Base-by-base conservation (phyloP, 116 monocot species). In the Iris pallida region DNA sequence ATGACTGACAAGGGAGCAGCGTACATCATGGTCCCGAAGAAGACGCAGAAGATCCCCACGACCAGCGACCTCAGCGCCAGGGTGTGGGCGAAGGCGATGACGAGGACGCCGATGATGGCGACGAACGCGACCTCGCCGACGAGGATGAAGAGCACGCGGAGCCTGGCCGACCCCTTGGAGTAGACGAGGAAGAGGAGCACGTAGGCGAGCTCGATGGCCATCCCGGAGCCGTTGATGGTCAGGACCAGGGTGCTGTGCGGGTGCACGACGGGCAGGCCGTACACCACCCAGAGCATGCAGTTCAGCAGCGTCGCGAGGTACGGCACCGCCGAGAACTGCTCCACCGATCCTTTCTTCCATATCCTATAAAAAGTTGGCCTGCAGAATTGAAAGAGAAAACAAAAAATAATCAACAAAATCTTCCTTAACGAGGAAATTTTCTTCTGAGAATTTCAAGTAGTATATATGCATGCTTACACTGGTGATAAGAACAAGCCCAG, bases 251-350 rank as follows among this genome's bases (percentile, higher is more conserved):
- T 67, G 60, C 75, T 75, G 10, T 75, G 66, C 8, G 75, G 75
- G 75, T 75, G 75, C 14, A 75, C 75, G 4, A 61, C 6, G 13
- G 75, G 75, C 3, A 75, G 42, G 0, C 75, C 75, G 17, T 75
- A 75, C 7, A 75, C 67, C 59, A 75, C 68, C 75, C 75, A 75
- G 13, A 75, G 47, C 75, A 75, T 68, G 60, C 75, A 75, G 53
- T 68, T 75, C 5, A 75, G 55, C 6, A 75, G 75, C 10, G 75
- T 75, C 4, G 75, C 75, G n/a, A 75, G 16, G 75, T 75, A 75
- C 7, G 75, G 75, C 17, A 53, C 66, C 8, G 68, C 43, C 4
- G 75, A 75, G 58, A 75, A 75, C 55, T 75, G 67, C 68, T 75
- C 75, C 59, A 75, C 75, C 4, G 75, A 67, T 41, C 67, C 67